Conservation (phyloP, 306 rosid genomes). For the Carpinus fangiana region DNA sequence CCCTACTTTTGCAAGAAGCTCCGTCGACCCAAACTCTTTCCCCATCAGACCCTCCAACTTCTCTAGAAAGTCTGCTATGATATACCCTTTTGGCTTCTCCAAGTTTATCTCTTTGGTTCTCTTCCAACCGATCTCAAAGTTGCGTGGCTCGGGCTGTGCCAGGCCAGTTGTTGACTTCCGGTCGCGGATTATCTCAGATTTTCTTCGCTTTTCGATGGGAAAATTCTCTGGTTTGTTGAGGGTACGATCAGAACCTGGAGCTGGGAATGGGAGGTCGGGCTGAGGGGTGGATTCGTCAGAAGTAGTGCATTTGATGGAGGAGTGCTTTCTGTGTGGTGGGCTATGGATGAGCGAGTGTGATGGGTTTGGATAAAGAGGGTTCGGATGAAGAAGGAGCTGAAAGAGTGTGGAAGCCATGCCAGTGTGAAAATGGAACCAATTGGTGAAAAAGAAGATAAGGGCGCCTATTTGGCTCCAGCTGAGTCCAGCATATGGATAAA, state of each 20-base stretch:
- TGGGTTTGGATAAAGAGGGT: slow-evolving; percentile 32
- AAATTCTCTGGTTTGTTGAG: slow-evolving; percentile 61
- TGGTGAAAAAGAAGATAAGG: slow-evolving; percentile 44
- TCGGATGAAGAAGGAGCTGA: slow-evolving; percentile 40
- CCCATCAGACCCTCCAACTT: slow-evolving; percentile 77
- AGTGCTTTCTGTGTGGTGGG: slow-evolving; percentile 36
- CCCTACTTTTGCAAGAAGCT: slow-evolving; percentile 67
- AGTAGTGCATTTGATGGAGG: slow-evolving; percentile 42
- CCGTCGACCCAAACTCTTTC: slow-evolving; percentile 72
- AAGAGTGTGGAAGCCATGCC: slow-evolving; percentile 69
- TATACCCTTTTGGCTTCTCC: slow-evolving; percentile 78
- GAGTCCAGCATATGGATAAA: neutral
- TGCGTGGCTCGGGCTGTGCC: slow-evolving; percentile 61
- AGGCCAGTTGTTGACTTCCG: slow-evolving; percentile 38
- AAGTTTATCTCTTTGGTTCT: slow-evolving; percentile 71
- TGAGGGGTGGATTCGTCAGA: slow-evolving; percentile 33
- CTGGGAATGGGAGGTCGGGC: slow-evolving; percentile 48
- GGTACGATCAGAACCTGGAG: slow-evolving; percentile 41
- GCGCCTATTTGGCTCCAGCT: slow-evolving; percentile 13
- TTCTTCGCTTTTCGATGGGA: slow-evolving; percentile 77
- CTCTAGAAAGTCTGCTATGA: slow-evolving; percentile 80
- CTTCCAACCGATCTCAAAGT: slow-evolving; percentile 91
- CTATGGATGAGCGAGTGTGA: slow-evolving; percentile 14
- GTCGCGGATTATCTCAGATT: slow-evolving; percentile 68
- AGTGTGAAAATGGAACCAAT: slow-evolving; percentile 13